Evolutionary conservation across 2,329 filamentous ascomycete species (phyloP), one percentile per base, ranked within the genome.

Genomic region (Cladosporium oxysporum): DNA sequence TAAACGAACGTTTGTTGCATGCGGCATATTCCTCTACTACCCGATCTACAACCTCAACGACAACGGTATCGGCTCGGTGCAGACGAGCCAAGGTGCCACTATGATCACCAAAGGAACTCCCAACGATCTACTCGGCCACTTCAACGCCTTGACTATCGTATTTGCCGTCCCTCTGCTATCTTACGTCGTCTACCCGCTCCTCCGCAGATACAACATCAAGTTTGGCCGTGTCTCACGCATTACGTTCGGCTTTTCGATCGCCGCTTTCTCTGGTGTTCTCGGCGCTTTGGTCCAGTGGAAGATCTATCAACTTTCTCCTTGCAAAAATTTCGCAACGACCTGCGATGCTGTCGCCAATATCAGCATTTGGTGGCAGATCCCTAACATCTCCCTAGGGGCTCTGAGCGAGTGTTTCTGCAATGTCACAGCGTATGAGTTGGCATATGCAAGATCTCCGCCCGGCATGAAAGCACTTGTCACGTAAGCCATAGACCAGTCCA

Each of bases 11-110:
- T 33, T 65, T 11, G 49, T 31, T 18, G 62, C 62, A 12, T 92
- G 89, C 80, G 86, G 87, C 70, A 87, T 91, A 62, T 91, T 91
- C 65, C 67, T 79, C 37, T 81, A 79, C 72, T 81, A 78, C 53
- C 80, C 80, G 0, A 75, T 82, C 29, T 82, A 80, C 67, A 68
- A 69, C 58, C 47, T 60, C 16, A 31, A 28, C 58, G 58, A 66
- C 18, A 31, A 31, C 4, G 58, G 58, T 1, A 60, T 31, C 11
- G 31, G 31, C 18, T 31, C 58, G 2, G 31, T 60, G 14, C 41
- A 31, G 10, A 60, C 58, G 3, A 60, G 31, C 10, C 28, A 31
- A 21, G 72, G 67, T 10, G 66, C 68, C 12, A 71, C 69, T 2
- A 69, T 75, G 53, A 68, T 64, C 6, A 71, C 69, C 18, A 69